Percentiles rank a stretch among this genome's conserved stretches.
phyloP scores from a whole-genome alignment of 345 rosid species.

The Clausena lansium region DNA sequence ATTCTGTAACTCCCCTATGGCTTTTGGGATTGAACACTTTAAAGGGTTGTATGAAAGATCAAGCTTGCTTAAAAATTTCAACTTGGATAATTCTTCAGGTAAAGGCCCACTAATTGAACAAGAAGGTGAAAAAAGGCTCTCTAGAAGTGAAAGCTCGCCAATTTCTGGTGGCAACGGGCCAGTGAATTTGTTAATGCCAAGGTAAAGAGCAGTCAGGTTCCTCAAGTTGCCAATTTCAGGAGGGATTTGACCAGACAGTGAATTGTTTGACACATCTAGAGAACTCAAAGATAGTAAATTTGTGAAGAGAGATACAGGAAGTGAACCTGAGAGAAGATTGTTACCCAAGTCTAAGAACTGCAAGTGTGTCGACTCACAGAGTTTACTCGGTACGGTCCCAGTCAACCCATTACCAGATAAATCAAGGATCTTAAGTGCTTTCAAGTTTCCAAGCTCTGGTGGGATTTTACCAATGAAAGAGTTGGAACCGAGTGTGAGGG shows the following conservation, averaged over 20 bases:
- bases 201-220: constrained; percentile 65
- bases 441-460: constrained; percentile 43
- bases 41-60: constrained; percentile 88
- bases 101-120: constrained; percentile 71
- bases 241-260: constrained; percentile 59
- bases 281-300: constrained; percentile 48
- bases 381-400: constrained; percentile 50
- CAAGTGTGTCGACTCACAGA: constrained; percentile 31
- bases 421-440: constrained; percentile 50
- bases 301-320: constrained; percentile 43
- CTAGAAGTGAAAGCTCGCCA: constrained; percentile 53
- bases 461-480: constrained; percentile 55
- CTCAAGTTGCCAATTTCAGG: constrained; percentile 53
- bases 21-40: constrained; percentile 60
- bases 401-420: constrained; percentile 57
- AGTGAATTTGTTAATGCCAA: constrained; percentile 62
- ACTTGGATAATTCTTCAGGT: constrained; percentile 53
- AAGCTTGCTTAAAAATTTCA: constrained; percentile 46
- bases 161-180: constrained; percentile 74
- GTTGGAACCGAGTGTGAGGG: constrained; percentile 51
- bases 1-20: constrained; percentile 54
- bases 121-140: constrained; percentile 49
- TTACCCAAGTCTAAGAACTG: background rate
- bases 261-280: constrained; percentile 73
- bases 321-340: constrained; percentile 48